Evolutionary conservation across 2,329 filamentous ascomycete species (phyloP).

Genomic region (Saccharata proteae): DNA sequence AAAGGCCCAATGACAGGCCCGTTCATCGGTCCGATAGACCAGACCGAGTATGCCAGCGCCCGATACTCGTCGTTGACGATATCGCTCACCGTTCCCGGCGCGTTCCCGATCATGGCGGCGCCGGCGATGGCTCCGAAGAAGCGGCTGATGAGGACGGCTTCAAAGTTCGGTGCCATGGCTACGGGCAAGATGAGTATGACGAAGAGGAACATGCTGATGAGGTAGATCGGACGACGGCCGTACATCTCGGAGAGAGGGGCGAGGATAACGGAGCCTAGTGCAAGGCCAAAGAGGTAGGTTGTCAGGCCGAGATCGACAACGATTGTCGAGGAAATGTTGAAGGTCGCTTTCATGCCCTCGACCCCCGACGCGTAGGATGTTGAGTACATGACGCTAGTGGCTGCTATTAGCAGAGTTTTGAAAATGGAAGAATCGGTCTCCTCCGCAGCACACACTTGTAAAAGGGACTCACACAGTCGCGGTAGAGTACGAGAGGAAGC

Average conservation of each 20-base stretch:
- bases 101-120: slow-evolving; percentile 56
- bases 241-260: slow-evolving; percentile 44
- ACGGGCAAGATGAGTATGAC: slow-evolving; percentile 41
- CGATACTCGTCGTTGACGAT: slow-evolving; percentile 66
- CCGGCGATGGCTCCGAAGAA: slow-evolving; percentile 47
- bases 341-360: slow-evolving; percentile 53
- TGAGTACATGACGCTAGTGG: slow-evolving; percentile 62
- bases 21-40: slow-evolving; percentile 48
- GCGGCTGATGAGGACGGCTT: slow-evolving; percentile 31
- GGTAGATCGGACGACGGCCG: slow-evolving; percentile 40
- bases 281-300: slow-evolving; percentile 40
- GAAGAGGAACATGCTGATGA: slow-evolving; percentile 39
- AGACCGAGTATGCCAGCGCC: slow-evolving; percentile 72
- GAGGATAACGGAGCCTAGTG: slow-evolving; percentile 40
- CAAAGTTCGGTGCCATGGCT: slow-evolving; percentile 31
- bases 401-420: slow-evolving; percentile 1
- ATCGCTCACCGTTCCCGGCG: slow-evolving; percentile 59
- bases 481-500: slow-evolving; percentile 45
- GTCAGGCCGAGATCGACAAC: slow-evolving; percentile 36
- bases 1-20: slow-evolving; percentile 33
- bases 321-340: slow-evolving; percentile 33
- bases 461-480: slow-evolving; percentile 34
- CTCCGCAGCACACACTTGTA: no score
- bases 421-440: neutral
- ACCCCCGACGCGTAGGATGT: slow-evolving; percentile 68